Percentiles rank a stretch among this genome's conserved stretches.
Evolutionary conservation across 2,329 filamentous ascomycete species (phyloP).

Genomic region (Fusarium floridanum): DNA sequence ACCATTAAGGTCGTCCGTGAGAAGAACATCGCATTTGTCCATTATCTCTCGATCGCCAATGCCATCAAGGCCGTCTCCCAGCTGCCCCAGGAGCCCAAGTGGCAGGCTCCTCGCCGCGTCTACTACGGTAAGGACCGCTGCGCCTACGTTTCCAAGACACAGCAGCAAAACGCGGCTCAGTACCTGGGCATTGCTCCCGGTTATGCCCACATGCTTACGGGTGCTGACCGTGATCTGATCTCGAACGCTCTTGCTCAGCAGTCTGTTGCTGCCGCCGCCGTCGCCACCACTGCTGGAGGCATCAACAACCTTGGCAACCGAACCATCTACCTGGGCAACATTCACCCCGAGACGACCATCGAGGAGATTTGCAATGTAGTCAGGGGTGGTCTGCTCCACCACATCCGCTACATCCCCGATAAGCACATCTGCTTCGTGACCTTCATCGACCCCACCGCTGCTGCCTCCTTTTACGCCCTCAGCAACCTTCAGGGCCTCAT

Average conservation of each 20-base stretch:
- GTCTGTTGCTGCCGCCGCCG: constrained; percentile 95
- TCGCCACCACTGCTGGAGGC: constrained; percentile 95
- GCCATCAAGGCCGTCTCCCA: constrained; percentile 98
- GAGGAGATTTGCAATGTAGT: constrained; percentile 99
- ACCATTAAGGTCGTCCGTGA: constrained; percentile 98
- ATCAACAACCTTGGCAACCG: constrained; percentile 98
- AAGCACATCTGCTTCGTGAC: constrained; percentile 99
- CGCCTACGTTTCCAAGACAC: constrained; percentile 98
- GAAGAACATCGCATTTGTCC: constrained; percentile 97
- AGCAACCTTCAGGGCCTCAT: constrained; percentile 98
- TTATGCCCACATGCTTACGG: constrained; percentile 95
- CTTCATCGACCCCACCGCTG: constrained; percentile 98
- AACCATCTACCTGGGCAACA: constrained; percentile 98
- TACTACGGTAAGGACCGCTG: constrained; percentile 99
- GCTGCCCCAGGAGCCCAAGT: constrained; percentile 95
- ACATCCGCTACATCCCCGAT: constrained; percentile 98
- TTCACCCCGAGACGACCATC: constrained; percentile 98
- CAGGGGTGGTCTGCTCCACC: constrained; percentile 92
- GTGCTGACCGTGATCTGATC: constrained; percentile 95
- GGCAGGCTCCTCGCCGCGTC: constrained; percentile 94
- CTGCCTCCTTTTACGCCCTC: constrained; percentile 96
- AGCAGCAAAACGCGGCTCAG: constrained; percentile 98
- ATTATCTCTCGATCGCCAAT: constrained; percentile 97
- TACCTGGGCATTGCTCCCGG: constrained; percentile 97
- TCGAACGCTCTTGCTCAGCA: constrained; percentile 97